Evolutionary conservation across 805 yeast genomes (phyloP), one percentile per base, ranked within the genome.

Genomic region (Saccharomycopsis javanensis): DNA sequence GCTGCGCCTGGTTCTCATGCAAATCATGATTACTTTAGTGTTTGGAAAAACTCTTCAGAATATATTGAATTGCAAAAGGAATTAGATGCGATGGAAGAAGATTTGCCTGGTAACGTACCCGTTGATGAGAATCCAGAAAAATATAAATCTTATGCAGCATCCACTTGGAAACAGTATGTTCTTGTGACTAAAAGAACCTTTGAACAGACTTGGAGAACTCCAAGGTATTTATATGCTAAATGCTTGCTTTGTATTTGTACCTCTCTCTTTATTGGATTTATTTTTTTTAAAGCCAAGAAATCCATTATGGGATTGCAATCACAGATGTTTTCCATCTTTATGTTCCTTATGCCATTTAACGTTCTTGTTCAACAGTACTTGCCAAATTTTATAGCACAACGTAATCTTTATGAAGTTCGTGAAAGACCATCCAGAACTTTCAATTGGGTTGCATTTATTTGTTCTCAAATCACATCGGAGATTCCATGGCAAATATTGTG

Each of bases 1-100:
- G 91, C 92, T 34, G 91, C 88, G 66, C 88, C 92, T 2, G 84
- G 88, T 28, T 83, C 88, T 2, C 65, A 71, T 55, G 79, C 77
- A 18, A 65, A 69, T 33, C 77, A 75, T 53, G 83, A 86, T 67
- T 86, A 86, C 83, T 73, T 74, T 67, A 79, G 81, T 8, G 72
- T 79, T 11, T 86, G 94, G 94, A 62, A 61, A 6, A 69, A 68
- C 15, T 80, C 77, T 56, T 77, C 69, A 31, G 81, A 80, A 67
- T 79, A 75, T 66, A 66, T 70, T 51, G 79, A 73, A 5, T 77
- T 82, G 23, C 75, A 78, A 61, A 69, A 64, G 2, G 87, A 82
- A 65, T 77, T 84, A 61, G 76, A 72, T 52, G 65, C 65, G 50
- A 76, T 85, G n/a, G 86, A 83, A 66, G 62, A 62, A 6, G 82